Evolutionary conservation across 768 basidiomycete species (phyloP), one percentile per base, ranked within the genome.

Genomic region (Tylopilus subfusipes): DNA sequence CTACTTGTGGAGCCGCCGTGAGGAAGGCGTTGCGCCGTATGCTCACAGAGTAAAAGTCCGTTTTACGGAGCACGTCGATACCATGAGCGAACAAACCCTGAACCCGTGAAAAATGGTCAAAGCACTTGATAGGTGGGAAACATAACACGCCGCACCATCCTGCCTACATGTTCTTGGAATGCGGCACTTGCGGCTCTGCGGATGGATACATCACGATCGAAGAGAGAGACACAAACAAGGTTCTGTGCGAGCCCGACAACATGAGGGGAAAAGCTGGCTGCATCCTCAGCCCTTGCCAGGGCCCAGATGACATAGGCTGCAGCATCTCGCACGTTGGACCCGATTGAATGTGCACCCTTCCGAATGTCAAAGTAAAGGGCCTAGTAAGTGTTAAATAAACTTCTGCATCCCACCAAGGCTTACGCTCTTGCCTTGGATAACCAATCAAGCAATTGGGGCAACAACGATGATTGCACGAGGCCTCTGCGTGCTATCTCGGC

Each of bases 251-350:
- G 79, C 43, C 76, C 72, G 4, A 73, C 68, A 6, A 89, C 82
- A 67, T 87, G 81, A 0, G 84, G 85, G 40, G 72, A 68, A 50
- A 95, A 74, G 29, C 79, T 72, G 7, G 79, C 66, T 31, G 79
- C 70, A 50, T 85, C 78, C 56, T 90, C 84, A 4, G 86, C 81
- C 61, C 96, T 82, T 13, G 96, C 92, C 52, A 98, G 75, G 12
- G 96, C 89, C 97, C 97, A 99, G 5, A 97, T 70, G 18, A 93
- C 91, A 72, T 98, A 99, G 27, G 93, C 82, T 29, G 95, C 90
- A 13, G 95, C 90, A 68, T 99, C 97, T 31, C 97, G 87, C 39
- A 98, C 95, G 58, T 85, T 93, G 8, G 94, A 88, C 10, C 97
- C 97, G 50, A 98, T 85, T 0, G 94, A 95, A 69, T 97, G 94